phyloP scores from a whole-genome alignment of 1,284 basidiomycete species.

The Cryptococcus hybrid region DNA sequence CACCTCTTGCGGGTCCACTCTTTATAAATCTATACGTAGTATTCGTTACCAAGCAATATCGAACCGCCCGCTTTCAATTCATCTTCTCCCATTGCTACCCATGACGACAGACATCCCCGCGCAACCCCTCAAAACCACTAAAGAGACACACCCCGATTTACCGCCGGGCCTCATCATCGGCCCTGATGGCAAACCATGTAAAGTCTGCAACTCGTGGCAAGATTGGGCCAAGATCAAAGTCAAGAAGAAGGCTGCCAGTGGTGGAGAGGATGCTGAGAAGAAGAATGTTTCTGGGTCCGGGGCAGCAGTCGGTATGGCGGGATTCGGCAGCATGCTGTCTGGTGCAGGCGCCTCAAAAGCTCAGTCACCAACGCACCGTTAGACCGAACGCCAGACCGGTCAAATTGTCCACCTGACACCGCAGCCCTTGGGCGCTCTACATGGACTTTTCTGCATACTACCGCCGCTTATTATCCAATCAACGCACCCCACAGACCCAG shows the following conservation, averaged over 20 bases:
- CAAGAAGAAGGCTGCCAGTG: conserved; percentile 31
- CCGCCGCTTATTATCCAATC: conserved; percentile 90
- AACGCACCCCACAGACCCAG: conserved; percentile 66
- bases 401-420: conserved; percentile 80
- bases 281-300: not conserved
- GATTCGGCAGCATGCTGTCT: conserved; percentile 25
- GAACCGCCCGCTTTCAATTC: not conserved
- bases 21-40: no score
- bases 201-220: conserved; percentile 78
- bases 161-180: conserved; percentile 82
- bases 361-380: no score
- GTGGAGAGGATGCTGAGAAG: not conserved
- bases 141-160: conserved; percentile 48
- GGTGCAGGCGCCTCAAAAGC: not conserved
- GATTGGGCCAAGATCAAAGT: conserved; percentile 61
- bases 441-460: conserved; percentile 93
- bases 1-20: no score
- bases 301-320: conserved; percentile 16
- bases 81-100: not conserved
- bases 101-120: not conserved
- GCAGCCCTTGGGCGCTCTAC: conserved; percentile 84
- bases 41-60: not conserved
- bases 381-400: conserved; percentile 46
- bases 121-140: conserved; percentile 33
- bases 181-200: conserved; percentile 91